Percentiles rank a stretch among this genome's conserved stretches.
These are phyloP conservation scores for Aspergillus japonicus DNA, from an alignment of 2,329 filamentous ascomycete species.

Conservation along the genomic window DNA sequence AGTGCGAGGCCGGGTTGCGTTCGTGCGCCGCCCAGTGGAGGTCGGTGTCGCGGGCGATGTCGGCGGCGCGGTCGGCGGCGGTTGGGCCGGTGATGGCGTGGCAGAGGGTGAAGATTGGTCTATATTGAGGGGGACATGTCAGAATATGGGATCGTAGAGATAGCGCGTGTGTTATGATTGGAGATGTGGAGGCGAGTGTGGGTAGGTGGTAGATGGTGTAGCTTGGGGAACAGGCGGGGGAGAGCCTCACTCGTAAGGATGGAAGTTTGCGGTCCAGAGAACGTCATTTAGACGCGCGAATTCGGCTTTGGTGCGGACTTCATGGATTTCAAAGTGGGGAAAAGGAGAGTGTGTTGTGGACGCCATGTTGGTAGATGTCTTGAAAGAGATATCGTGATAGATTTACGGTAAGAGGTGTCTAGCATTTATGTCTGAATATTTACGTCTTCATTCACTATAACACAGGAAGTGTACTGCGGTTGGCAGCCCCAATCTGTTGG, in stretches of 20 bases:
- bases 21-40: conserved; percentile 15
- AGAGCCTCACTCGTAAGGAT: conserved; percentile 13
- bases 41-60: conserved; percentile 17
- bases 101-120: conserved; percentile 18
- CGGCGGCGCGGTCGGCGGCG: conserved; percentile 12
- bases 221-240: neutral
- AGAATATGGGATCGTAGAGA: neutral
- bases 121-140: neutral
- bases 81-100: conserved; percentile 18
- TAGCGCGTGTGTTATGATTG: neutral
- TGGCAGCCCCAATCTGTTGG: neutral
- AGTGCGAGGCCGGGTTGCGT: conserved; percentile 13
- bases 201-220: neutral
- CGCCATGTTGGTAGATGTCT: neutral
- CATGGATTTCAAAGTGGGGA: conserved; percentile 9
- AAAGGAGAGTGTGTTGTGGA: too few species aligned
- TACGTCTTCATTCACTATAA: too few species aligned
- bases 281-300: conserved; percentile 16
- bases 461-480: too few species aligned
- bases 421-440: too few species aligned
- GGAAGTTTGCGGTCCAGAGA: conserved; percentile 17
- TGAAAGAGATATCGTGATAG: neutral
- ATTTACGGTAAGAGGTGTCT: too few species aligned
- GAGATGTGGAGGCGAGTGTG: neutral
- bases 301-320: conserved; percentile 15